These are phyloP conservation scores for Kurtzmaniella quercitrusa DNA, from an alignment of 1,139 yeast species.

Conservation along the genomic window DNA sequence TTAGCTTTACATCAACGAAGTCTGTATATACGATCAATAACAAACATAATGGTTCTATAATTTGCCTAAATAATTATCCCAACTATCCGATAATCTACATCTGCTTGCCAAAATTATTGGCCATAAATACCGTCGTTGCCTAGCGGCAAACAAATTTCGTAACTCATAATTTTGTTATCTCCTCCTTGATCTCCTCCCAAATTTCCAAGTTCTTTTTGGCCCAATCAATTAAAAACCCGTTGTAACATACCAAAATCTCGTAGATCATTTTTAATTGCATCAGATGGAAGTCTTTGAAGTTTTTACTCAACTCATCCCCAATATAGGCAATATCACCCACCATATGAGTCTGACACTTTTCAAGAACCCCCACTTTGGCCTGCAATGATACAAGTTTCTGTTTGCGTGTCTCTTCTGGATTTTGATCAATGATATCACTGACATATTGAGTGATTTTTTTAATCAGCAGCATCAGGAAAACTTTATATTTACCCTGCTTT, in stretches of 20 bases:
- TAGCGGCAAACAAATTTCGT: neutral
- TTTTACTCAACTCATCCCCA: conserved; percentile 46
- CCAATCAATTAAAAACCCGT: conserved; percentile 62
- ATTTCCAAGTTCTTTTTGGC: conserved; percentile 65
- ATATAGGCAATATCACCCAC: conserved; percentile 53
- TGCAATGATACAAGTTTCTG: conserved; percentile 50
- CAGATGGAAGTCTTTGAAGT: conserved; percentile 48
- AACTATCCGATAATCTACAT: too few species aligned
- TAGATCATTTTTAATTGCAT: conserved; percentile 44
- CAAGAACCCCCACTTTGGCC: conserved; percentile 49
- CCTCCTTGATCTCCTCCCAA: conserved; percentile 66
- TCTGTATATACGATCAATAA: too few species aligned
- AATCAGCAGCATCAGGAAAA: conserved; percentile 30
- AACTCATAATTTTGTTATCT: conserved; percentile 23
- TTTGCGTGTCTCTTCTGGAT: conserved; percentile 63
- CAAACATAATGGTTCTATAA: too few species aligned
- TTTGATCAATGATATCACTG: conserved; percentile 65
- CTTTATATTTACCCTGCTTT: conserved; percentile 15
- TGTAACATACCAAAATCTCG: conserved; percentile 46
- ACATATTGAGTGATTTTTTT: conserved; percentile 61
- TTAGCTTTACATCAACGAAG: too few species aligned
- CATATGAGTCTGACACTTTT: conserved; percentile 57
- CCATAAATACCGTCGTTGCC: too few species aligned
- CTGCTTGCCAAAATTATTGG: too few species aligned
- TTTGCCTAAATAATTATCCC: too few species aligned